These are phyloP conservation scores for Atkinsonella texensis DNA, from an alignment of 2,329 filamentous ascomycete species.

Conservation along the genomic window DNA sequence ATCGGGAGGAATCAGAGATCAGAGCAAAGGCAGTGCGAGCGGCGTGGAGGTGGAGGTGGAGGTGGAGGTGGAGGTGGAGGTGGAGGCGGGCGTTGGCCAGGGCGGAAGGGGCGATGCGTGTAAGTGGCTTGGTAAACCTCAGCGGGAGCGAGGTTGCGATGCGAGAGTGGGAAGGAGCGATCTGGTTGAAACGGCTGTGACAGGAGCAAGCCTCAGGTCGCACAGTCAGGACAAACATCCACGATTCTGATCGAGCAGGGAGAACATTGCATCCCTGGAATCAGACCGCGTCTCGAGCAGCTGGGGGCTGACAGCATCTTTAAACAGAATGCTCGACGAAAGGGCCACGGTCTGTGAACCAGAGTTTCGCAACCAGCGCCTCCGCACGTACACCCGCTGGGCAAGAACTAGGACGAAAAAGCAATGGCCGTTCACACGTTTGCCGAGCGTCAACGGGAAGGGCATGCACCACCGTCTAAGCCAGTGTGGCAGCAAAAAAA, in stretches of 20 bases:
- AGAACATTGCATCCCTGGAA: background rate
- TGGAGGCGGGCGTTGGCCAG: background rate
- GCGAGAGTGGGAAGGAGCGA: constrained; percentile 5
- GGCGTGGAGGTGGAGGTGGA: too few species aligned
- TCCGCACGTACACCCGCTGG: background rate
- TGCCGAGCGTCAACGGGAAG: constrained; percentile 6
- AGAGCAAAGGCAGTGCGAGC: background rate
- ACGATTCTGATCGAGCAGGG: background rate
- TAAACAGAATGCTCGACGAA: constrained; percentile 1
- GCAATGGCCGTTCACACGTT: constrained; percentile 3
- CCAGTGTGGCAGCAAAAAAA: background rate
- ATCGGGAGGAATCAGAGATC: background rate
- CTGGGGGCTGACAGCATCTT: constrained; percentile 3
- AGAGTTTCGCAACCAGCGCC: background rate
- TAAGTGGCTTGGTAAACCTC: constrained; percentile 3
- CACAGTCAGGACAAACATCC: background rate
- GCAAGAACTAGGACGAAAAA: constrained; percentile 2
- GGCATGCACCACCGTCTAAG: background rate
- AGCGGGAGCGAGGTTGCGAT: background rate
- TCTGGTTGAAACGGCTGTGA: background rate
- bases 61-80: too few species aligned
- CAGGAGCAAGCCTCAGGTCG: constrained; percentile 1
- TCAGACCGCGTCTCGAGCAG: background rate
- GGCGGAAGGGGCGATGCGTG: constrained; percentile 1
- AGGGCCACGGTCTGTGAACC: background rate